Base-by-base conservation (phyloP, 2,329 filamentous ascomycete species). In the Emericellopsis atlantica region DNA sequence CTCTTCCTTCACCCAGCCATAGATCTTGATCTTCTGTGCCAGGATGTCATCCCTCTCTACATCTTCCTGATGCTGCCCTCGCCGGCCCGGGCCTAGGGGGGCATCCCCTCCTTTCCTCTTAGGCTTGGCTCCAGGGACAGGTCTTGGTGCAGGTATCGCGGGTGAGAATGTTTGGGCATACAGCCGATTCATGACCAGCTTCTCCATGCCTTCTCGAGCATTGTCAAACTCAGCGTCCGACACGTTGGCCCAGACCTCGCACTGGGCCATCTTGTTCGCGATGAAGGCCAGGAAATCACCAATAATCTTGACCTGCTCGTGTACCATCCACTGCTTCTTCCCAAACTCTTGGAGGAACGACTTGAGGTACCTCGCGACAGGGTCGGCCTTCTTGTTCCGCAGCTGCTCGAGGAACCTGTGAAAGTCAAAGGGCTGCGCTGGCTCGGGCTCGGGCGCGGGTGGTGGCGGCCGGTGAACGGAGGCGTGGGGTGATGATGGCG, bases 231-330 rank as follows among this genome's bases (percentile, higher is more conserved):
- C 92, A 32, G 86, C 86, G 58, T 98, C 92, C 1, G 89, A 94
- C 0, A 96, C 86, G 29, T 92, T 86, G 43, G 85, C 79, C 92
- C 92, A 98, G 4, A 98, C 87, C 46, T 98, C 92, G 55, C 92
- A 98, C 48, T 87, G 76, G 12, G 83, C 87, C 93, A 98, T 98
- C 66, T 96, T 96, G 64, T 95, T 95, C 41, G 85, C 84, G 48
- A 98, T 98, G 54, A 98, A 98, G 36, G 88, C 80, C 37, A 98
- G 68, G 51, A 98, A 98, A 58, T 98, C 93, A 49, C 86, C 79
- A 45, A 98, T 95, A 46, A 98, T 96, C 64, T 98, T 98, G 57
- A 96, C 92, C 60, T 98, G 92, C 63, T 98, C 92, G 57, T 98
- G 92, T 6, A 95, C 92, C 85, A 95, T 94, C 92, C 92, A 98